Evolutionary conservation across 2,329 filamentous ascomycete species (phyloP).

Genomic region (Talaromyces sp.): DNA sequence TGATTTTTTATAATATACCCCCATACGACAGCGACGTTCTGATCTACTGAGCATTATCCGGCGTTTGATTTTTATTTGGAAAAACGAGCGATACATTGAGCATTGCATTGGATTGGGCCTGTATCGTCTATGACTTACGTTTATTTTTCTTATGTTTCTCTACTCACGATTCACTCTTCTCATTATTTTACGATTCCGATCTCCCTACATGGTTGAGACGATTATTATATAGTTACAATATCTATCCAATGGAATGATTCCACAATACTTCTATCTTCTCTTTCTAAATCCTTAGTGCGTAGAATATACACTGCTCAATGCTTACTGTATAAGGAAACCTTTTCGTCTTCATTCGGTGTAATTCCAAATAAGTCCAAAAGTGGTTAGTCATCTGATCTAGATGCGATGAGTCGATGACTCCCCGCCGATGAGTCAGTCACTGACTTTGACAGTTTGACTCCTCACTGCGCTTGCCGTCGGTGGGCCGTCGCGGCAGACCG

Average conservation of each 20-base stretch:
- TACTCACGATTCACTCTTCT: conserved; percentile 4
- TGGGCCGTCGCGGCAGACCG: no score
- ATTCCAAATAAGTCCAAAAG: no score
- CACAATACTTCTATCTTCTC: not conserved
- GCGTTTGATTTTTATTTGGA: conserved; percentile 3
- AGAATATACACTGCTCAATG: no score
- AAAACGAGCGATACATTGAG: conserved; percentile 4
- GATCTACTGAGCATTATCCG: conserved; percentile 5
- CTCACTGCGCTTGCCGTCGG: no score
- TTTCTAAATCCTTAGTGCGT: no score
- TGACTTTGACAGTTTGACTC: no score
- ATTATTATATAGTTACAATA: not conserved
- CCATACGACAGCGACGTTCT: not conserved
- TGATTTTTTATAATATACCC: conserved; percentile 10
- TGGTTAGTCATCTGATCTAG: no score
- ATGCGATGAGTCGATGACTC: no score
- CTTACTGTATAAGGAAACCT: no score
- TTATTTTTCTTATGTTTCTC: not conserved
- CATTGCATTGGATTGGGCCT: conserved; percentile 5
- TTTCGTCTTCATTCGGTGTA: no score
- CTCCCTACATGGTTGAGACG: conserved; percentile 11
- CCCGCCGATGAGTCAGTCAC: no score
- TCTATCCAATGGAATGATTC: not conserved
- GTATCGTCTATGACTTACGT: conserved; percentile 1
- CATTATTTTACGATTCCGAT: conserved; percentile 1